Percentiles rank a stretch among this genome's conserved stretches.
Conservation (phyloP, 2,329 filamentous ascomycete genomes). For the Botryosphaeria dothidea region DNA sequence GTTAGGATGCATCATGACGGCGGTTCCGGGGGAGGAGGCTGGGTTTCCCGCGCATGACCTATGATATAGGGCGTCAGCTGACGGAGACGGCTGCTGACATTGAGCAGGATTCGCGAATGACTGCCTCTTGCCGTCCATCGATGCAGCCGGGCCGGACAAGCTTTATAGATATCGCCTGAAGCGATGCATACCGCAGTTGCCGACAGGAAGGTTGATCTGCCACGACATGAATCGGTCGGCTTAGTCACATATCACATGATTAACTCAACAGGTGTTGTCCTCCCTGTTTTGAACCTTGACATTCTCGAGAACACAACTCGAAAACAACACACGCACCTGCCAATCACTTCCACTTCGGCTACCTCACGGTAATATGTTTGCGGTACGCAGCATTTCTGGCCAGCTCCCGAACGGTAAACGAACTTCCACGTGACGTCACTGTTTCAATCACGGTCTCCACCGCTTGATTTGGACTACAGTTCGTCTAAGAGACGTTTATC, state of each 20-base stretch:
- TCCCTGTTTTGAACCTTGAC: too few species aligned
- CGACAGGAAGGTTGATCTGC: not conserved
- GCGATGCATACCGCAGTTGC: not conserved
- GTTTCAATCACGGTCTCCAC: too few species aligned
- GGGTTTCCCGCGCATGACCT: slow-evolving; percentile 1
- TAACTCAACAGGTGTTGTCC: too few species aligned
- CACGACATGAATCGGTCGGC: not conserved
- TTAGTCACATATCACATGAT: not conserved
- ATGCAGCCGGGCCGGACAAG: not conserved
- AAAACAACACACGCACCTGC: too few species aligned
- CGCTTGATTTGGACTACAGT: too few species aligned
- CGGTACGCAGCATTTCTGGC: too few species aligned
- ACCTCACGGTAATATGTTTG: too few species aligned
- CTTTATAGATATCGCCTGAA: not conserved
- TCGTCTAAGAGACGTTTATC: too few species aligned
- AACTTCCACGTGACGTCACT: too few species aligned
- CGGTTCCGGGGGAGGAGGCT: not conserved
- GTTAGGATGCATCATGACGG: not conserved
- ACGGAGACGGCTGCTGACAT: not conserved
- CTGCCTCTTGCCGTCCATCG: not conserved
- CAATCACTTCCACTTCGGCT: too few species aligned
- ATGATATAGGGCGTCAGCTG: not conserved
- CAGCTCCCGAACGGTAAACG: too few species aligned
- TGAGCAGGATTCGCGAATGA: not conserved
- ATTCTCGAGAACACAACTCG: too few species aligned